Evolutionary conservation across 352 stramenopile species (phyloP).

Genomic region (Thalassiosira hispida): DNA sequence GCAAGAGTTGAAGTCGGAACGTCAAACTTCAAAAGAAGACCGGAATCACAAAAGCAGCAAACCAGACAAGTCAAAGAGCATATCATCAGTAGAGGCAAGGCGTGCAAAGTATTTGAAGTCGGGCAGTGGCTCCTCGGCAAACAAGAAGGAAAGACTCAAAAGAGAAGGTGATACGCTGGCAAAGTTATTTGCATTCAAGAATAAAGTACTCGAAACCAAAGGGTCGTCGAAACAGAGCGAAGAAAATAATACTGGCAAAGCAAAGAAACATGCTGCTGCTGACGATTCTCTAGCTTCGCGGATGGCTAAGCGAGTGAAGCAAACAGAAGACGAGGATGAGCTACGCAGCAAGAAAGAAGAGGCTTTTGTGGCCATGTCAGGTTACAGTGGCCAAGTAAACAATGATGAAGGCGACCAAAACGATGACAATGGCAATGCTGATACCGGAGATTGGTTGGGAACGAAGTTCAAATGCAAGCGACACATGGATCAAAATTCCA

Average conservation of each 20-base stretch:
- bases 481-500: constrained; percentile 66
- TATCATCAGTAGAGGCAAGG: constrained; percentile 65
- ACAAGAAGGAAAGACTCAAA: constrained; percentile 42
- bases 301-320: constrained; percentile 47
- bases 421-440: constrained; percentile 15
- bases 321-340: constrained; percentile 35
- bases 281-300: constrained; percentile 65
- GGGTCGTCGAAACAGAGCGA: constrained; percentile 19
- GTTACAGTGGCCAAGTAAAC: constrained; percentile 75
- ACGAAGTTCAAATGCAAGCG: constrained; percentile 77
- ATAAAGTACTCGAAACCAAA: constrained; percentile 58
- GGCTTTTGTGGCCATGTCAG: constrained; percentile 25
- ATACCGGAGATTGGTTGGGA: constrained; percentile 58
- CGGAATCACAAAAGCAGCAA: constrained; percentile 5
- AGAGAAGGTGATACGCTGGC: constrained; percentile 75
- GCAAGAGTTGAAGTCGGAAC: constrained; percentile 5
- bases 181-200: constrained; percentile 74
- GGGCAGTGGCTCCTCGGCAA: constrained; percentile 25
- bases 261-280: background rate
- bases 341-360: constrained; percentile 30
- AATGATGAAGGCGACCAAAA: constrained; percentile 41
- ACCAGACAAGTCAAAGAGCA: constrained; percentile 23
- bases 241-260: background rate
- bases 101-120: constrained; percentile 68
- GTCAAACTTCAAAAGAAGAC: constrained; percentile 13